These are phyloP conservation scores for Xylariales sp. DNA, from an alignment of 2,329 filamentous ascomycete species.

Conservation along the genomic window DNA sequence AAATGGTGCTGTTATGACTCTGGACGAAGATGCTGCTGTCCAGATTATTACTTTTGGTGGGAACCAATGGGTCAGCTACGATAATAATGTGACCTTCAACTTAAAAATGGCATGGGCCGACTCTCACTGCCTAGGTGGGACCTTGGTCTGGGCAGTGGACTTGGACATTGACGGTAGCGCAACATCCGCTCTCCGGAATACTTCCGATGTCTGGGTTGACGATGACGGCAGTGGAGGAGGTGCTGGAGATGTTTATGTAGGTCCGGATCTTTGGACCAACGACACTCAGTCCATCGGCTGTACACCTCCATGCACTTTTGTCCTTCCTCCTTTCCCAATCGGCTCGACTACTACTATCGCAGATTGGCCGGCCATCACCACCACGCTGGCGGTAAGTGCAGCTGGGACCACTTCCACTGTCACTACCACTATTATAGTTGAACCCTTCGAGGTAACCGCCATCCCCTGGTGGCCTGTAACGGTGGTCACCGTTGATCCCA, in stretches of 20 bases:
- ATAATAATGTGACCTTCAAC: slow-evolving; percentile 27
- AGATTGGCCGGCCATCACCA: too few species aligned
- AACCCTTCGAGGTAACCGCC: too few species aligned
- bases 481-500: too few species aligned
- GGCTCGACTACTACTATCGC: too few species aligned
- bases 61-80: slow-evolving; percentile 27
- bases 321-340: too few species aligned
- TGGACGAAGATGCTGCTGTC: slow-evolving; percentile 20
- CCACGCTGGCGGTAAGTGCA: too few species aligned
- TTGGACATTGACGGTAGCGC: too few species aligned
- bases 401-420: too few species aligned
- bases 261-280: not conserved
- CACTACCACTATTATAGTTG: too few species aligned
- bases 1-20: not conserved
- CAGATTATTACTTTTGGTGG: slow-evolving; percentile 19
- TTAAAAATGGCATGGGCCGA: slow-evolving; percentile 26
- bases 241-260: not conserved
- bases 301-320: not conserved
- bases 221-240: not conserved
- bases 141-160: not conserved
- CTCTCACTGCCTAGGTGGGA: slow-evolving; percentile 4
- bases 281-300: not conserved
- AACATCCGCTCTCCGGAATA: too few species aligned
- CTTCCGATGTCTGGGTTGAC: too few species aligned
- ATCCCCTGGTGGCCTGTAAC: too few species aligned